phyloP scores from a whole-genome alignment of 495 filamentous ascomycete species.

The Copromyces sp. region DNA sequence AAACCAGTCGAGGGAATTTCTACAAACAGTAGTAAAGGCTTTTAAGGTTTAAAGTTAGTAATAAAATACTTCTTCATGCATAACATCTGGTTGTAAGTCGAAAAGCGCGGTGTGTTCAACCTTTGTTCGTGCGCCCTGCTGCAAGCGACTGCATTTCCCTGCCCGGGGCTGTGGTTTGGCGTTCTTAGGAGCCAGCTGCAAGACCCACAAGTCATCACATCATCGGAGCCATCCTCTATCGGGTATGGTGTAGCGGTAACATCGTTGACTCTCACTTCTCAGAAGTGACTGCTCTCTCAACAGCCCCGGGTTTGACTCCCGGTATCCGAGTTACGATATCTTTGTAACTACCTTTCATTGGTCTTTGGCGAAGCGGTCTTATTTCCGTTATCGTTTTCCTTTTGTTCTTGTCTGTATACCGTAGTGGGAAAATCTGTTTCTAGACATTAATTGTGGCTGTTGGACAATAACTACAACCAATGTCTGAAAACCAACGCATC shows the following conservation, averaged over 20 bases:
- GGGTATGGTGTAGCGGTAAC: not conserved
- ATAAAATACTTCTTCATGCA: not conserved
- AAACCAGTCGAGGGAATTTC: too few species aligned
- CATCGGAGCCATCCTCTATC: not conserved
- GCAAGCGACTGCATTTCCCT: not conserved
- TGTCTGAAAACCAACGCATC: too few species aligned
- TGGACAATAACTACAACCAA: too few species aligned
- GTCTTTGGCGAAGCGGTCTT: not conserved
- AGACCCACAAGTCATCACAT: not conserved
- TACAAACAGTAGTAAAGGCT: too few species aligned
- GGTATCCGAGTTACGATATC: not conserved
- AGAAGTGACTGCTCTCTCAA: not conserved
- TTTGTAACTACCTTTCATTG: not conserved
- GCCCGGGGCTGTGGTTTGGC: not conserved
- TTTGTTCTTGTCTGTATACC: not conserved
- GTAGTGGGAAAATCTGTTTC: too few species aligned
- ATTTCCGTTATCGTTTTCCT: not conserved
- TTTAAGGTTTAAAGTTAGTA: too few species aligned
- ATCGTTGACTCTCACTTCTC: not conserved
- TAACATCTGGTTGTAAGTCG: not conserved
- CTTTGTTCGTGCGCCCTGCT: not conserved
- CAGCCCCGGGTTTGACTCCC: not conserved
- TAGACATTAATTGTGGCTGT: too few species aligned
- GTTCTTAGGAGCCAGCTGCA: not conserved
- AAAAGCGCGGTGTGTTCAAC: not conserved